phyloP scores from a whole-genome alignment of 1,284 basidiomycete species.

The Marasmius sp. region DNA sequence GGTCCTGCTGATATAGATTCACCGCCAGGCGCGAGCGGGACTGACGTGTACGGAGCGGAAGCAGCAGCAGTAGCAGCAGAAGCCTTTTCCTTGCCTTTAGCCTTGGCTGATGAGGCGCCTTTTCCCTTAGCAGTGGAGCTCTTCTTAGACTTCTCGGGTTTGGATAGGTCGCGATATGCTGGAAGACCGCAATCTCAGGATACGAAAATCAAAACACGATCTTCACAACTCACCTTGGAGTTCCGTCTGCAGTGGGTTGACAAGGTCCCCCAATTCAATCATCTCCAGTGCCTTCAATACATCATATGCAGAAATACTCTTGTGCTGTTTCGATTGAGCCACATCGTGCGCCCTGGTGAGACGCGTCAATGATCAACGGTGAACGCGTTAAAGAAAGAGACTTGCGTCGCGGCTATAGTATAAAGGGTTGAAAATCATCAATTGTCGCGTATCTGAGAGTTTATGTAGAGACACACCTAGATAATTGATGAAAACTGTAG shows the following conservation, averaged over 20 bases:
- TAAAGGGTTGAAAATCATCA: neutral
- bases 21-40: constrained; percentile 7
- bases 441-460: constrained; percentile 8
- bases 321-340: constrained; percentile 81
- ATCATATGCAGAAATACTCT: constrained; percentile 85
- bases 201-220: neutral
- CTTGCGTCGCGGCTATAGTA: constrained; percentile 65
- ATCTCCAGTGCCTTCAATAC: constrained; percentile 84
- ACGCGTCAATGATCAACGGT: constrained; percentile 16
- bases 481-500: constrained; percentile 91
- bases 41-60: constrained; percentile 17
- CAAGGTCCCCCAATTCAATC: constrained; percentile 78
- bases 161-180: constrained; percentile 63
- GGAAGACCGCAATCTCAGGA: neutral
- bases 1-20: constrained; percentile 5
- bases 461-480: constrained; percentile 56
- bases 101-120: constrained; percentile 19
- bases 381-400: constrained; percentile 12
- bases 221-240: constrained; percentile 56
- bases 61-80: constrained; percentile 20
- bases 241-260: constrained; percentile 68
- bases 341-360: constrained; percentile 78
- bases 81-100: constrained; percentile 36
- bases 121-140: constrained; percentile 17
- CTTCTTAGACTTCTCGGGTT: constrained; percentile 53